Conservation (phyloP, 352 stramenopile genomes). For the Pythium brassicae region DNA sequence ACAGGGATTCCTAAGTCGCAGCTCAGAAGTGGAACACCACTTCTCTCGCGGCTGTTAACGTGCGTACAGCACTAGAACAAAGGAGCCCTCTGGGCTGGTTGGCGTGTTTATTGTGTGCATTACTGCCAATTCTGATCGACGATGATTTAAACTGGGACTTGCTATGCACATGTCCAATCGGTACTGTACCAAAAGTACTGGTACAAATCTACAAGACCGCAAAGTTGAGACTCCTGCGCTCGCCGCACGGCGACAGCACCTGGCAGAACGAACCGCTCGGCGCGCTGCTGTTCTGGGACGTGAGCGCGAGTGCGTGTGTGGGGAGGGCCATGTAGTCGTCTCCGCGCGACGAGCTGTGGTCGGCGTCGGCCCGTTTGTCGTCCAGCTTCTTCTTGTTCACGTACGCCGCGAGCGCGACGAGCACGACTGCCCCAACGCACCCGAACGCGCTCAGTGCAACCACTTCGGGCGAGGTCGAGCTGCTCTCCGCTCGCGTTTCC, state of each 20-base stretch:
- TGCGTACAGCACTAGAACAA: no score
- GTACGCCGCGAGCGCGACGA: slow-evolving; percentile 20
- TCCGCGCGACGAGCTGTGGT: slow-evolving; percentile 9
- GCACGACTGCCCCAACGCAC: slow-evolving; percentile 17
- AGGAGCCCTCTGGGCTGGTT: no score
- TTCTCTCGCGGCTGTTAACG: no score
- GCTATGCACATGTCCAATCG: no score
- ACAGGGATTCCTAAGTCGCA: no score
- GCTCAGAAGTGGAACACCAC: no score
- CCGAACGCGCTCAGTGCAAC: slow-evolving; percentile 22
- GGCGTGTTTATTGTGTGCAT: no score
- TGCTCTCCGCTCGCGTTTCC: background rate
- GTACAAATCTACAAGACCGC: slow-evolving; percentile 1
- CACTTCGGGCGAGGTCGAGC: slow-evolving; percentile 23
- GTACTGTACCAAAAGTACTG: no score
- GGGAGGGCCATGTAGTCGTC: slow-evolving; percentile 4
- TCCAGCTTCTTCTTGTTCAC: slow-evolving; percentile 23
- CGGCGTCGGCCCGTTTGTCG: slow-evolving; percentile 16
- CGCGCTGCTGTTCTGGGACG: background rate
- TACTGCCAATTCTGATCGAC: no score
- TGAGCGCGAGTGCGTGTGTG: background rate
- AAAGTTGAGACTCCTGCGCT: background rate
- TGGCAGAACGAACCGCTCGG: slow-evolving; percentile 22
- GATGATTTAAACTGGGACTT: background rate
- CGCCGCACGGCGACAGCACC: slow-evolving; percentile 13